Conservation (phyloP, 2,329 filamentous ascomycete genomes). For the Pseudocercospora pini-densiflorae region DNA sequence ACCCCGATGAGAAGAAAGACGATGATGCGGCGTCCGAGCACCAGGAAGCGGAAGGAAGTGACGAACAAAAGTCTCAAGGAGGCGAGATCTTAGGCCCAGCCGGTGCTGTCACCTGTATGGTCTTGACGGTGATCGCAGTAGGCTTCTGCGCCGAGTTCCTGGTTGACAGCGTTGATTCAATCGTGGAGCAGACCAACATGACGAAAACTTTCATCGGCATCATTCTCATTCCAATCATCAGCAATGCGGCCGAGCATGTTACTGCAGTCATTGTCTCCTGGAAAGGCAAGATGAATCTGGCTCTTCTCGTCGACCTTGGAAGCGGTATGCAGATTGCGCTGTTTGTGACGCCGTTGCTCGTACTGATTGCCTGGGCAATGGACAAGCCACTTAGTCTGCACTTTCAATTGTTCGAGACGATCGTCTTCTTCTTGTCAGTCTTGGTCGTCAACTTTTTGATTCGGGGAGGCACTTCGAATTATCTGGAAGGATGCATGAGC, state of each 20-base stretch:
- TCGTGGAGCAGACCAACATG: slow-evolving; percentile 56
- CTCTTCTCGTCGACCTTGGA: slow-evolving; percentile 59
- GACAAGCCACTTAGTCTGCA: slow-evolving; percentile 66
- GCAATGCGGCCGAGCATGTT: slow-evolving; percentile 61
- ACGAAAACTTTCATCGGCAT: slow-evolving; percentile 61
- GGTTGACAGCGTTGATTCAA: slow-evolving; percentile 57
- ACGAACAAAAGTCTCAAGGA: slow-evolving; percentile 21
- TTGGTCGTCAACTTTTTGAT: slow-evolving; percentile 89
- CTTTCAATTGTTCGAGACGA: slow-evolving; percentile 87
- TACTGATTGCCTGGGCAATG: slow-evolving; percentile 61
- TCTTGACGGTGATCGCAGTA: slow-evolving; percentile 53
- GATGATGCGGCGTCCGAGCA: slow-evolving; percentile 33
- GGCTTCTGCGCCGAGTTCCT: slow-evolving; percentile 58
- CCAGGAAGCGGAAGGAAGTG: slow-evolving; percentile 4
- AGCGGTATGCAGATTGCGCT: slow-evolving; percentile 60
- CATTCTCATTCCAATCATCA: slow-evolving; percentile 60
- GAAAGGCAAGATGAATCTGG: slow-evolving; percentile 62
- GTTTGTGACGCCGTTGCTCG: slow-evolving; percentile 61
- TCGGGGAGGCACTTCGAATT: slow-evolving; percentile 82
- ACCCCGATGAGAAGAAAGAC: slow-evolving; percentile 34
- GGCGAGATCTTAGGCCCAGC: slow-evolving; percentile 49
- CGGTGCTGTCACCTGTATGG: slow-evolving; percentile 50
- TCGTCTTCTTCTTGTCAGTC: slow-evolving; percentile 79
- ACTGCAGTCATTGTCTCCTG: slow-evolving; percentile 59
- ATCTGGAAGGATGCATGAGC: slow-evolving; percentile 74